Base-by-base conservation (phyloP, 352 stramenopile species). In the Phytophthora pini region DNA sequence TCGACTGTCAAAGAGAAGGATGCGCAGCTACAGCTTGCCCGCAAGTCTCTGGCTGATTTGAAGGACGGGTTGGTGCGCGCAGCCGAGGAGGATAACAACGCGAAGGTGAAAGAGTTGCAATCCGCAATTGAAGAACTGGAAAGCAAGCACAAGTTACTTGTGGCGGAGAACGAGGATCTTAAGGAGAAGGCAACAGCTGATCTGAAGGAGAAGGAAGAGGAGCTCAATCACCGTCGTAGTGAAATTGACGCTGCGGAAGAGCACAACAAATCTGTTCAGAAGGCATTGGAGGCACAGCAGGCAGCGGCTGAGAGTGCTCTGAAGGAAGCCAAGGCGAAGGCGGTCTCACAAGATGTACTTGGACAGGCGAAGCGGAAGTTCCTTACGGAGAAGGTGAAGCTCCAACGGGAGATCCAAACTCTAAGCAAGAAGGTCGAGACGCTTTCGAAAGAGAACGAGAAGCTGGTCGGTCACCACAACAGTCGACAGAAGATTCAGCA, bases 401-500 rank as follows among this genome's bases (percentile, higher is more conserved):
- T 89, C 9, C 67, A 87, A 24, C 73, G 68, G 20, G 75, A 82
- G 6, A 70, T 72, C 13, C 56, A 74, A 32, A 51, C 48, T 2
- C 31, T 82, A 27, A 69, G 54, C 12, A 78, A 86, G 38, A 88
- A 85, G 61, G 61, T 89, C 5, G 64, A 80, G 36, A 69, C 54
- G 39, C 47, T 64, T 57, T 84, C 46, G 62, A 86, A 68, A 55
- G 84, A 83, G 44, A 92, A 92, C 34, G 82, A 92, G 60, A 82
- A 90, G 53, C 79, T 94, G 7, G 82, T 92, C 7, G 84, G 84
- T 3, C 86, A 94, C 36, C 72, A 89, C 65, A 94, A 94, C 59
- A 87, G 77, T 38, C 79, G 82, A 8, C 86, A 94, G 55, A 91
- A 89, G 67, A 94, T 94, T 61, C 86, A 94, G 55, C 82, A 94